phyloP scores from a whole-genome alignment of 1,139 yeast species.

The Blastobotrys illinoisensis region DNA sequence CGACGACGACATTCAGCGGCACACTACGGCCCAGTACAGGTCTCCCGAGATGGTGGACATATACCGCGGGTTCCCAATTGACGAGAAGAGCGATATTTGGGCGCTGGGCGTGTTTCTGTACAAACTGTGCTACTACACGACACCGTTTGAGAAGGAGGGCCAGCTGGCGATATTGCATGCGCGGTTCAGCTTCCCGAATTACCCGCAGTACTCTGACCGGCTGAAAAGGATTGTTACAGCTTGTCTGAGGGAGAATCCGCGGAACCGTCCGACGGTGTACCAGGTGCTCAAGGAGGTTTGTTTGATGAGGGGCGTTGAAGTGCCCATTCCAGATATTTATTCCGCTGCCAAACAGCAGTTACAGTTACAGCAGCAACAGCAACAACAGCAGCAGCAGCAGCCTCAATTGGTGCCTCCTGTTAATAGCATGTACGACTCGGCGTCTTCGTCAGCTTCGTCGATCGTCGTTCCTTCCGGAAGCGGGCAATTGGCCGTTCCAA shows the following conservation, averaged over 20 bases:
- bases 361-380: constrained; percentile 14
- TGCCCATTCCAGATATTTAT: constrained; percentile 44
- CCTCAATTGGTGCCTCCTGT: not conserved
- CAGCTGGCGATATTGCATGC: constrained; percentile 63
- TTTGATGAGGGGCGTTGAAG: constrained; percentile 44
- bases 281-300: constrained; percentile 73
- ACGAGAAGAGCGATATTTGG: constrained; percentile 95
- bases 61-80: constrained; percentile 76
- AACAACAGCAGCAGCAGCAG: constrained; percentile 8
- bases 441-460: constrained; percentile 3
- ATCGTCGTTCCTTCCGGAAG: constrained; percentile 5
- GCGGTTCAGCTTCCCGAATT: constrained; percentile 50
- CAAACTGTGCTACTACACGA: constrained; percentile 86
- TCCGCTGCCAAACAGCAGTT: constrained; percentile 15
- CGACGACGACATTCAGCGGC: constrained; percentile 79
- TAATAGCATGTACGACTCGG: not conserved
- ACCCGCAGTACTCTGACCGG: constrained; percentile 37
- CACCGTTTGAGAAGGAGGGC: constrained; percentile 82
- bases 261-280: constrained; percentile 77
- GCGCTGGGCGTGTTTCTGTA: constrained; percentile 89
- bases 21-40: constrained; percentile 96
- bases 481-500: constrained; percentile 3
- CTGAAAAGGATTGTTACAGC: constrained; percentile 55
- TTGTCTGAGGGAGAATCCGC: constrained; percentile 73
- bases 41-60: constrained; percentile 96